Conservation (phyloP, 129 eudicot species). For the Lactuca sativa region DNA sequence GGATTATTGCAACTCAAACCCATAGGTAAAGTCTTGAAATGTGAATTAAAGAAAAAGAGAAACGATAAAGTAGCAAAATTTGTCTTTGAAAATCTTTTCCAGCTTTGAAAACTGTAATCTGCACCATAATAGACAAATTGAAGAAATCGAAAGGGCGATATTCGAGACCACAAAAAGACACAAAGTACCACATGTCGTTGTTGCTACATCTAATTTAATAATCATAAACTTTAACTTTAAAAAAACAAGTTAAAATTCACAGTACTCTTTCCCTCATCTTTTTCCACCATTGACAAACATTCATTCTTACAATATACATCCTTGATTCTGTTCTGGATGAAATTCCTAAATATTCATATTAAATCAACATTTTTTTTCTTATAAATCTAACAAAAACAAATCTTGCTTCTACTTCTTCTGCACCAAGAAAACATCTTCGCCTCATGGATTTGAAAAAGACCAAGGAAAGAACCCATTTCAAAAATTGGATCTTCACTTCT, state of each 20-base stretch:
- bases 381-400: conserved; percentile 19
- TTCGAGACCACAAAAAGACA: conserved; percentile 37
- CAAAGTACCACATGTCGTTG: conserved; percentile 53
- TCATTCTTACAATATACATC: conserved; percentile 27
- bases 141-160: conserved; percentile 36
- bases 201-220: conserved; percentile 1
- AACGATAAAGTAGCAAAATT: neutral
- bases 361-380: conserved; percentile 4
- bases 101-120: conserved; percentile 29
- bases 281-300: conserved; percentile 46
- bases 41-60: neutral
- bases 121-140: conserved; percentile 30
- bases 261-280: conserved; percentile 28
- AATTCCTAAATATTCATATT: neutral
- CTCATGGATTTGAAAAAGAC: conserved; percentile 33
- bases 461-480: conserved; percentile 46
- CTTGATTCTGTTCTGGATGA: neutral
- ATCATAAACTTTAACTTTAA: neutral
- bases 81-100: neutral
- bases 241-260: conserved; percentile 23
- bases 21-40: neutral
- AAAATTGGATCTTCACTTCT: conserved; percentile 32
- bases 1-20: neutral
- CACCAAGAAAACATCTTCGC: conserved; percentile 12
- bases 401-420: neutral